Percentiles rank a stretch among this genome's conserved stretches.
phyloP scores from a whole-genome alignment of 2,329 filamentous ascomycete genomes.

The Drechmeria coniospora region DNA sequence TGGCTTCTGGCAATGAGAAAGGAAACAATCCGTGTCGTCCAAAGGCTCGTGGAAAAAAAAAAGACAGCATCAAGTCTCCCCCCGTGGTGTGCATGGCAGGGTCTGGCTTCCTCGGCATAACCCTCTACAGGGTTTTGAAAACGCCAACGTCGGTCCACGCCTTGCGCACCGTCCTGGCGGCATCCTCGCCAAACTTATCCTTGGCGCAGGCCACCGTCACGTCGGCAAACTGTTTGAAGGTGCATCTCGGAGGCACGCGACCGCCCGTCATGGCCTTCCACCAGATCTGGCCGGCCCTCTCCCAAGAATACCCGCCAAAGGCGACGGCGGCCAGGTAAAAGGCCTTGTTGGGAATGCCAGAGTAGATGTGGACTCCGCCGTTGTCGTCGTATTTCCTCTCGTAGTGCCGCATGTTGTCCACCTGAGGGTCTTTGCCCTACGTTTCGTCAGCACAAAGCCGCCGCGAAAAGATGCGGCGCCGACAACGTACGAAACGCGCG shows the following conservation, averaged over 20 bases:
- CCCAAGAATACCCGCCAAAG: constrained; percentile 38
- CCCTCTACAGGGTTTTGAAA: constrained; percentile 7
- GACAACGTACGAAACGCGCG: constrained; percentile 28
- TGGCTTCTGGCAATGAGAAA: too few relatives aligned
- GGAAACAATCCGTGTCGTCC: too few relatives aligned
- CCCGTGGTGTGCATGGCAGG: not conserved
- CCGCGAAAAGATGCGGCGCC: not conserved
- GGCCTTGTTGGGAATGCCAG: constrained; percentile 41
- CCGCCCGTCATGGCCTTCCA: constrained; percentile 32
- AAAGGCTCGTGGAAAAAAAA: too few relatives aligned
- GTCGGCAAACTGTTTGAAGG: constrained; percentile 32
- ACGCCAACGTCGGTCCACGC: constrained; percentile 35
- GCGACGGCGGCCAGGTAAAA: constrained; percentile 33
- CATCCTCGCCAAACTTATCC: constrained; percentile 25
- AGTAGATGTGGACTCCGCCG: constrained; percentile 39
- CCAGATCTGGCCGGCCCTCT: constrained; percentile 37
- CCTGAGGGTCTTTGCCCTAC: constrained; percentile 37
- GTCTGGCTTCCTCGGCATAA: too few relatives aligned
- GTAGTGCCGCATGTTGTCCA: constrained; percentile 29
- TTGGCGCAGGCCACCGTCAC: constrained; percentile 30
- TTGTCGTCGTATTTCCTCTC: constrained; percentile 26
- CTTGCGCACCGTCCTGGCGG: constrained; percentile 25
- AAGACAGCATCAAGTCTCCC: too few relatives aligned
- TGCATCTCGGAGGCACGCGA: constrained; percentile 22
- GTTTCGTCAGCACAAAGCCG: not conserved